phyloP scores from a whole-genome alignment of 805 yeast genomes.

The Ogataea kodamae region DNA sequence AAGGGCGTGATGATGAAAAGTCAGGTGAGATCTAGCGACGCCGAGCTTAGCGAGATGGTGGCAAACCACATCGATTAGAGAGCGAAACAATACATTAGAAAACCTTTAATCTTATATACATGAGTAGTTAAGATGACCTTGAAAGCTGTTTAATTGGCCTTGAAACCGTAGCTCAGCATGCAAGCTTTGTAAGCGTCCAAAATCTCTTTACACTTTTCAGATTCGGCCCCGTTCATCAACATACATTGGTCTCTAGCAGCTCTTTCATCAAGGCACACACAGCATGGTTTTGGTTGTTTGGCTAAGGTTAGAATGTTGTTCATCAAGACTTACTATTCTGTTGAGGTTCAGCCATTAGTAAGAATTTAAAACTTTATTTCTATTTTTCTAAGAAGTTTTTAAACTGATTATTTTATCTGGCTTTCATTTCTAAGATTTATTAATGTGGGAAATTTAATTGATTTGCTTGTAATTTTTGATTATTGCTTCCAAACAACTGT shows the following conservation, averaged over 20 bases:
- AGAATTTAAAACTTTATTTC: too few species aligned
- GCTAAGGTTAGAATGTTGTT: constrained; percentile 18
- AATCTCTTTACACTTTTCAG: constrained; percentile 72
- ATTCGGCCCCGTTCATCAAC: constrained; percentile 75
- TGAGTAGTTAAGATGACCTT: neutral
- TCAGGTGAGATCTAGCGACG: constrained; percentile 55
- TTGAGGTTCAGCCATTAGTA: too few species aligned
- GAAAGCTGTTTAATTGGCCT: constrained; percentile 31
- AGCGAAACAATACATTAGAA: constrained; percentile 2
- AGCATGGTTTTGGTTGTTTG: constrained; percentile 86
- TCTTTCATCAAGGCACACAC: constrained; percentile 73
- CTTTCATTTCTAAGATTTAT: too few species aligned
- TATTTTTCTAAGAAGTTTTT: neutral
- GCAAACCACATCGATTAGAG: constrained; percentile 43
- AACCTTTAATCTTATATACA: constrained; percentile 3
- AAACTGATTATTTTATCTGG: too few species aligned
- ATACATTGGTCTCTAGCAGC: constrained; percentile 81
- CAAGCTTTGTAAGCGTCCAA: constrained; percentile 75
- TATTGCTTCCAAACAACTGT: too few species aligned
- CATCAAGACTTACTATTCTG: constrained; percentile 22
- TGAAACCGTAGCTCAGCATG: constrained; percentile 91
- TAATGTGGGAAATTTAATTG: too few species aligned
- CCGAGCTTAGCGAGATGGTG: constrained; percentile 47
- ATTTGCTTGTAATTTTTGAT: too few species aligned
- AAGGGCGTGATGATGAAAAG: constrained; percentile 51